These are phyloP conservation scores for Pleurotus citrinopileatus DNA, from an alignment of 768 basidiomycete species.

Conservation along the genomic window DNA sequence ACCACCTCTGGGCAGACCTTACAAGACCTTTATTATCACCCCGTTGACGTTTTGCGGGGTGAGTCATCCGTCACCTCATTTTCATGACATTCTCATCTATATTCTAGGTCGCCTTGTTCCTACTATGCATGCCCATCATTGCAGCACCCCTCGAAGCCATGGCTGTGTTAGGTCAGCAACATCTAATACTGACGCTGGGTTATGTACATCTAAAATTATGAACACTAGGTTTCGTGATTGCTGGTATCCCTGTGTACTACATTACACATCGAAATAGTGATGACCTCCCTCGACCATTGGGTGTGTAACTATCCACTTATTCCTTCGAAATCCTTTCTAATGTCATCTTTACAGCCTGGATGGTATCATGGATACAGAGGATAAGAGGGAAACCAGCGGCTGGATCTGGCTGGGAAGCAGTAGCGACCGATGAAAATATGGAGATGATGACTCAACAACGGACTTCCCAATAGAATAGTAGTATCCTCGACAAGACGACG, in stretches of 20 bases:
- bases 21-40: slow-evolving; percentile 88
- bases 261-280: slow-evolving; percentile 57
- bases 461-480: slow-evolving; percentile 9
- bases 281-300: slow-evolving; percentile 35
- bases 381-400: slow-evolving; percentile 49
- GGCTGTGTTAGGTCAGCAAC: slow-evolving; percentile 73
- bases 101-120: slow-evolving; percentile 76
- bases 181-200: not conserved
- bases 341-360: slow-evolving; percentile 33
- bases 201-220: slow-evolving; percentile 7
- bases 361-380: slow-evolving; percentile 40
- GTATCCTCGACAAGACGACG: too few species aligned
- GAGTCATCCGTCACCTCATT: slow-evolving; percentile 23
- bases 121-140: slow-evolving; percentile 91
- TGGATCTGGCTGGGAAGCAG: slow-evolving; percentile 73
- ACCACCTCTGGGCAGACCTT: slow-evolving; percentile 57
- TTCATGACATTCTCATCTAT: slow-evolving; percentile 8
- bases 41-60: slow-evolving; percentile 89
- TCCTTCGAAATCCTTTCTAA: slow-evolving; percentile 1
- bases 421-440: slow-evolving; percentile 70
- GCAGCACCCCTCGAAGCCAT: slow-evolving; percentile 89
- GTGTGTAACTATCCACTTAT: slow-evolving; percentile 29
- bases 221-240: slow-evolving; percentile 65
- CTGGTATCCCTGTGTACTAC: slow-evolving; percentile 82
- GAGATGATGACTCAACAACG: slow-evolving; percentile 64